Base-by-base conservation (phyloP, 257 asterid genomes). In the Solanum tarijense region DNA sequence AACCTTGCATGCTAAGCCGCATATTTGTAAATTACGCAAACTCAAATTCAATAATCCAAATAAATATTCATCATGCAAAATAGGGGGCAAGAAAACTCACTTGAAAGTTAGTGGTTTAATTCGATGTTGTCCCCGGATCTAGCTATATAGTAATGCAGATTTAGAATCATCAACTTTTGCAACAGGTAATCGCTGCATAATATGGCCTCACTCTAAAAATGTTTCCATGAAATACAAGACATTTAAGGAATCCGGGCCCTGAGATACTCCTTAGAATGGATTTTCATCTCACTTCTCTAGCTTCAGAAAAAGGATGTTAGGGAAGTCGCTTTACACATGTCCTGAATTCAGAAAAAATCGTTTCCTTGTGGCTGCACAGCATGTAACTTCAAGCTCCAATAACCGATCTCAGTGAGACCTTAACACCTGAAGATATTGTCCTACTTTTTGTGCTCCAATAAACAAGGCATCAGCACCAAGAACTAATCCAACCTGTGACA, bases 391-490 rank as follows among this genome's bases (percentile, higher is more conserved):
- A n/a, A 71, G 69, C 75, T 87, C 58, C 73, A 83, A 52, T 39
- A 27, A 5, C 55, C 21, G 20, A 27, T 71, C 81, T 92, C 86
- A 96, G 88, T 93, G 96, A 88, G 94, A 88, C 89, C 94, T 92
- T 88, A 96, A 82, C 86, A 91, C 94, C 88, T 94, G 98, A 86
- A 96, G 90, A 89, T 94, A 96, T 60, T 62, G 96, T 81, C 98
- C 95, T 62, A 93, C 84, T 93, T 93, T 94, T 85, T 96, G 95
- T 86, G 96, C 98, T 89, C 98, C 98, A 39, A 96, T 90, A 89
- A 89, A 93, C 90, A 96, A 88, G 36, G 98, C 98, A 92, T 96
- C 98, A 3, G 91, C 98, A 39, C 66, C 93, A 73, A 96, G 88
- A 90, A 96, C 48, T 23, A 96, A 92, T 18, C 98, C 98, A 83